phyloP scores from a whole-genome alignment of 306 rosid genomes.

The Luffa aegyptiaca region DNA sequence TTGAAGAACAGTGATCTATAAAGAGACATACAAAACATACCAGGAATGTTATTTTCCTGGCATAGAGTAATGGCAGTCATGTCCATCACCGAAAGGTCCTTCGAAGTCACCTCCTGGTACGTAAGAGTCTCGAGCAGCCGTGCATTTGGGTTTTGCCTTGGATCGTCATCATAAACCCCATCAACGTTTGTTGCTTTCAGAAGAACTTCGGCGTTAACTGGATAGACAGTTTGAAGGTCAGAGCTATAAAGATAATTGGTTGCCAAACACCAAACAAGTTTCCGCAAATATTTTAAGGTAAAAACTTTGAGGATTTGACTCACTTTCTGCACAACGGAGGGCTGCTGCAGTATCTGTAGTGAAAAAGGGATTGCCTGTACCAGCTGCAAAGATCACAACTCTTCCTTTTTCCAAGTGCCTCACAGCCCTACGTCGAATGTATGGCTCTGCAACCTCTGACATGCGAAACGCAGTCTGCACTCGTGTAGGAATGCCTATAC shows the following conservation, averaged over 20 bases:
- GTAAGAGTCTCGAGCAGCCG: conserved; percentile 67
- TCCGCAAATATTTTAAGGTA: neutral
- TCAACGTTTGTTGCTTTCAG: conserved; percentile 97
- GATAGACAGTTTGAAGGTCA: neutral
- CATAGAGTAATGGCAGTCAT: conserved; percentile 94
- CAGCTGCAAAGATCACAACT: conserved; percentile 97
- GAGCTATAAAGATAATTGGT: neutral
- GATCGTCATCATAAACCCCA: conserved; percentile 74
- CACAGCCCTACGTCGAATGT: conserved; percentile 92
- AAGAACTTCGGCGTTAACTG: conserved; percentile 95
- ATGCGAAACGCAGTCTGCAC: conserved; percentile 98
- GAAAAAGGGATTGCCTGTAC: conserved; percentile 96
- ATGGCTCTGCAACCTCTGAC: conserved; percentile 98
- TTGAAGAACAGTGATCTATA: neutral
- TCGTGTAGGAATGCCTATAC: conserved; percentile 93
- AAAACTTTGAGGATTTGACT: conserved; percentile 13
- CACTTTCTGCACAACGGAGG: conserved; percentile 95
- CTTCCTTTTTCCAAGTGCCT: conserved; percentile 95
- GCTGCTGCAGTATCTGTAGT: conserved; percentile 98
- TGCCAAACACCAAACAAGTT: neutral
- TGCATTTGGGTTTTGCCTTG: conserved; percentile 67
- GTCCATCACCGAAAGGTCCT: conserved; percentile 92
- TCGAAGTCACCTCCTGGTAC: conserved; percentile 72
- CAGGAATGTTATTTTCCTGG: conserved; percentile 90
- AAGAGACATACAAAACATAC: conserved; percentile 24